Evolutionary conservation across 2,329 filamentous ascomycete species (phyloP), one percentile per base, ranked within the genome.

Genomic region (Trematosphaeria pertusa): DNA sequence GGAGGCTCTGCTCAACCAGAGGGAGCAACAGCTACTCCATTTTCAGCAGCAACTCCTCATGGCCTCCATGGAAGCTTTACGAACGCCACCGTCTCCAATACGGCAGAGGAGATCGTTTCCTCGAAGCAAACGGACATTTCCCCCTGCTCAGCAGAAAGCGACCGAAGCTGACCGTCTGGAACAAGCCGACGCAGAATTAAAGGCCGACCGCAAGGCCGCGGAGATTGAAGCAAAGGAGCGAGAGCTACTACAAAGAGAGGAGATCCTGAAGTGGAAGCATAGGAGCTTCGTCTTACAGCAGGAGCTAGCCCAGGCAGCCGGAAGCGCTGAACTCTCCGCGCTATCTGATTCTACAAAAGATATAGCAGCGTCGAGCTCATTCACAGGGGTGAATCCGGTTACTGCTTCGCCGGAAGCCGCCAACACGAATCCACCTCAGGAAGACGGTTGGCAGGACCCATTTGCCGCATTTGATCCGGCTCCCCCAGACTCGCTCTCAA

Each of bases 181-280:
- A 18, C 18, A 22, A 10, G 11, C 36, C 28, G 14, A 19, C 19
- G 8, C 3, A 17, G 15, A 9, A 17, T 19, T 19, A 31, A 18
- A 19, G 20, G 12, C 14, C 8, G 19, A 41, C 19, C 19, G 6
- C 8, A 24, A 28, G 17, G 26, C 28, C 24, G 36, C 39, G 9
- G 39, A 48, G 2, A 41, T 50, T 6, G 43, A 54, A 24, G 48
- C 41, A 26, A 44, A 39, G 37, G 46, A 46, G 38, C 38, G 34
- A 8, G 46, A 52, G n/a, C 35, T 48, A 7, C 34, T 40, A 20
- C 45, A 44, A n/a, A 34, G 37, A 19, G 48, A 50, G 36, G 50
- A 50, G 43, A 32, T 54, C 3, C 33, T 50, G 6, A 34, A 37
- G 4, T 52, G 47, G 37, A 58, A 51, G 30, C 46, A 46, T 17